Evolutionary conservation across 2,329 filamentous ascomycete genomes (phyloP).

Genomic region (Phaeosphaeria sp.): DNA sequence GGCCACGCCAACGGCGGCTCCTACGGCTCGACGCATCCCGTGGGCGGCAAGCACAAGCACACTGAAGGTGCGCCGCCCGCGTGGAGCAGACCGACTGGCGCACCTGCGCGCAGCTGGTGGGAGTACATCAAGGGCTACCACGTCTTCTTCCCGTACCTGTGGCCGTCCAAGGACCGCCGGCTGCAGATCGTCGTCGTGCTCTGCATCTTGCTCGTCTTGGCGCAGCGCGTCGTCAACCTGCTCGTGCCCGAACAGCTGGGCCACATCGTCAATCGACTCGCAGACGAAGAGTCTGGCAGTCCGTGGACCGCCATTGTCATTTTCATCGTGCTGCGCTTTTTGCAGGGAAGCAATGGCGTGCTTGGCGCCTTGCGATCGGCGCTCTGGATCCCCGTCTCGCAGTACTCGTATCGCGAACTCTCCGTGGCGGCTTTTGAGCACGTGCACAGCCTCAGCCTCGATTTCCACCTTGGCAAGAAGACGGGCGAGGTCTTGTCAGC

Average conservation of each 20-base stretch:
- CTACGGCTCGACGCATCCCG: conserved; percentile 58
- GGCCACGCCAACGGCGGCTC: conserved; percentile 60
- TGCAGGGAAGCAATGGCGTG: conserved; percentile 88
- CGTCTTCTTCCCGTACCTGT: conserved; percentile 94
- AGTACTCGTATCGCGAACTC: conserved; percentile 94
- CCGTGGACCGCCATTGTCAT: conserved; percentile 78
- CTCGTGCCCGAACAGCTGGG: conserved; percentile 84
- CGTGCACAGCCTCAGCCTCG: conserved; percentile 91
- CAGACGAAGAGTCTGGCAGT: conserved; percentile 59
- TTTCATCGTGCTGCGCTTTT: conserved; percentile 78
- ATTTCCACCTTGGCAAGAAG: conserved; percentile 95
- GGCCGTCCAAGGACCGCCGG: conserved; percentile 80
- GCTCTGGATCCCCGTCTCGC: conserved; percentile 95
- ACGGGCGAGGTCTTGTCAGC: conserved; percentile 96
- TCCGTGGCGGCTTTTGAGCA: conserved; percentile 97
- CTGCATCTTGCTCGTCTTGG: conserved; percentile 80
- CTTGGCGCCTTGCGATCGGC: conserved; percentile 82
- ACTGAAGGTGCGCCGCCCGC: conserved; percentile 71
- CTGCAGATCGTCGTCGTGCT: conserved; percentile 81
- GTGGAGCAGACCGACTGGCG: conserved; percentile 87
- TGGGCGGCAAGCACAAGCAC: conserved; percentile 52
- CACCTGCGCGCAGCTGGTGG: conserved; percentile 91
- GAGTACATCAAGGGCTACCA: conserved; percentile 93
- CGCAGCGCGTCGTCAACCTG: conserved; percentile 85
- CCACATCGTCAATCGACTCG: conserved; percentile 76